Base-by-base conservation (phyloP, 345 rosid species). In the Boechera divaricarpa region DNA sequence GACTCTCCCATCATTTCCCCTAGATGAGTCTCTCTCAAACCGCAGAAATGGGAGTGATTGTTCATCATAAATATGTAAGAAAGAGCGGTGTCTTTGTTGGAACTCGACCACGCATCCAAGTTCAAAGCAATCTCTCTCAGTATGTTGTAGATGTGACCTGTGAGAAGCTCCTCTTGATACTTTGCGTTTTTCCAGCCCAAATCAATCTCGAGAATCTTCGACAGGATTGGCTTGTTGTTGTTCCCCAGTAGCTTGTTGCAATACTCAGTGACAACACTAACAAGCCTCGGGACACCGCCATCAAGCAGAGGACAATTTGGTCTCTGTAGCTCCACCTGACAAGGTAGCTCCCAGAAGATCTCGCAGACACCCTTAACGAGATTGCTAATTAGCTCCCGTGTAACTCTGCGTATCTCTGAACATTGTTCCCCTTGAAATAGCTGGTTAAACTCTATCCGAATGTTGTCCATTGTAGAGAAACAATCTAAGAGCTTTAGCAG, bases 61-160 rank as follows among this genome's bases (percentile, higher is more conserved):
- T 90, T 92, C 95, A 90, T 90, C 93, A 94, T 92, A 78, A 90
- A 94, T 70, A 94, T 75, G 79, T 81, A 90, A 57, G 93, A 88
- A 32, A 89, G 80, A 7, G 79, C 13, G 1, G 72, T 53, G 55
- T 86, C 84, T 10, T 71, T 52, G 52, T 81, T 84, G 33, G 84
- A 67, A 79, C 86, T 88, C 9, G 98, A 87, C 97, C 92, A 90
- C 1, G 85, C 66, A 73, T 94, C 97, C 36, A 92, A 53, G 64
- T 92, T 92, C 38, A 90, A 63, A 21, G 89, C 87, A 15, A 86
- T 80, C 82, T 90, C 90, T 75, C 84, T 88, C 32, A 90, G 54
- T 5, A 89, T 62, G 62, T 45, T 75, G 75, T 84, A 86, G 33
- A 90, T 74, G 73, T 89, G 91, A 42, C 79, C 71, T 32, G 74